These are phyloP conservation scores for Globisporangium paroecandrum DNA, from an alignment of 352 stramenopile species.

Conservation along the genomic window DNA sequence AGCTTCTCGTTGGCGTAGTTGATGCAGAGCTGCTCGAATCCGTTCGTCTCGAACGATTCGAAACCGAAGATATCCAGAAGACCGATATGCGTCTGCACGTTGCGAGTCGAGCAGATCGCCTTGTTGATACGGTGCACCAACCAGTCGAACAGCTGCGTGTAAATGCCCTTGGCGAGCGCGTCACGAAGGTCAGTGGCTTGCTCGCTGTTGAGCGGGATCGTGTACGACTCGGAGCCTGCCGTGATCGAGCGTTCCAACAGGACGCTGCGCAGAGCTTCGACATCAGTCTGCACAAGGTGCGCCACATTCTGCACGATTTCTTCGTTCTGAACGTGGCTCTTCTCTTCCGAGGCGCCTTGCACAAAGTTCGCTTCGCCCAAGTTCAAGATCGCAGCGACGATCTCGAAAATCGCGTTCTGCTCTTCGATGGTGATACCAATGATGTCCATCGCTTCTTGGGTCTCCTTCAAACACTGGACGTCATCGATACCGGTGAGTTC, in stretches of 20 bases:
- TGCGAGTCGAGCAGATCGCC: slow-evolving; percentile 72
- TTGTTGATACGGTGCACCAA: slow-evolving; percentile 89
- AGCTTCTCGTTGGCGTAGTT: slow-evolving; percentile 91
- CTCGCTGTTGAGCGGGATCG: slow-evolving; percentile 85
- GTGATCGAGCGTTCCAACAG: slow-evolving; percentile 91
- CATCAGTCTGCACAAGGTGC: slow-evolving; percentile 55
- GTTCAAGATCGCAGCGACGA: slow-evolving; percentile 96
- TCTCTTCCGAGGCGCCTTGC: slow-evolving; percentile 48
- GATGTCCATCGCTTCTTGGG: slow-evolving; percentile 84
- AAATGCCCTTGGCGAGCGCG: slow-evolving; percentile 95
- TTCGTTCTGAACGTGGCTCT: slow-evolving; percentile 51
- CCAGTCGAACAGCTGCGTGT: slow-evolving; percentile 96
- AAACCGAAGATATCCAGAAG: slow-evolving; percentile 97
- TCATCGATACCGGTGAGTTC: slow-evolving; percentile 71
- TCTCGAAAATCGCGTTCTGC: slow-evolving; percentile 91
- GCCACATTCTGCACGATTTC: slow-evolving; percentile 56
- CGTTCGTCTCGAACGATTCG: slow-evolving; percentile 89
- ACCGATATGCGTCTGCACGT: slow-evolving; percentile 83
- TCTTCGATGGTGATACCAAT: slow-evolving; percentile 88
- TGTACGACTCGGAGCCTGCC: slow-evolving; percentile 91
- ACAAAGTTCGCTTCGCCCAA: slow-evolving; percentile 94
- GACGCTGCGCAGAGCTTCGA: slow-evolving; percentile 77
- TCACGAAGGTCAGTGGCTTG: slow-evolving; percentile 91
- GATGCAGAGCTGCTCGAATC: slow-evolving; percentile 89
- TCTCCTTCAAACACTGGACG: slow-evolving; percentile 71